A percentile compares a stretch with the other conserved stretches of the same genome.
These are phyloP conservation scores for Phlebiopsis flavidoalba DNA, from an alignment of 768 basidiomycete species.

Conservation along the genomic window DNA sequence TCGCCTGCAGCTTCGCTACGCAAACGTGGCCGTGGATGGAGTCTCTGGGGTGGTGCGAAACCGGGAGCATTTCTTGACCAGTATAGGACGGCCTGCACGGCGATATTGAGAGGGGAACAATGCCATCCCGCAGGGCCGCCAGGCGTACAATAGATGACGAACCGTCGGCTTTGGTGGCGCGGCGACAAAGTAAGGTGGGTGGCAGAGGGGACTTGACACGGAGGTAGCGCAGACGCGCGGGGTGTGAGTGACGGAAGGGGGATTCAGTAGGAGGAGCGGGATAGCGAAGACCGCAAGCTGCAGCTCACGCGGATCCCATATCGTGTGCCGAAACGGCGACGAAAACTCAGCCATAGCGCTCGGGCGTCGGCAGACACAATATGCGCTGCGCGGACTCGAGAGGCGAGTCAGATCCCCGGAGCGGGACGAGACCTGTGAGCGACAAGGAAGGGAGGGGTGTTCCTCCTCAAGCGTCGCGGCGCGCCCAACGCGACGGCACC, in stretches of 20 bases:
- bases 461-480: background rate
- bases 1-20: conserved; percentile 20
- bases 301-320: conserved; percentile 7
- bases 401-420: background rate
- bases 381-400: conserved; percentile 10
- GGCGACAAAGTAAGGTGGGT: background rate
- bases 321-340: conserved; percentile 12
- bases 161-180: background rate
- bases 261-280: conserved; percentile 4
- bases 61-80: conserved; percentile 16
- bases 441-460: background rate
- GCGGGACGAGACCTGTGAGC: background rate
- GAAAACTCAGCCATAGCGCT: conserved; percentile 17
- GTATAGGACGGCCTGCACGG: conserved; percentile 21
- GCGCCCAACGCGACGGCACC: background rate
- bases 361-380: conserved; percentile 16
- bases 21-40: conserved; percentile 18
- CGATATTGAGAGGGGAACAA: conserved; percentile 4
- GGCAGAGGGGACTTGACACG: conserved; percentile 7
- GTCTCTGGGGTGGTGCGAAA: conserved; percentile 14
- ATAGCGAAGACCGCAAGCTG: no score
- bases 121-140: background rate
- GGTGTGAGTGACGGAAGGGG: conserved; percentile 13
- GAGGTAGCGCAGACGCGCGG: conserved; percentile 11
- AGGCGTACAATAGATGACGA: background rate